Base-by-base conservation (phyloP, 1,139 yeast species). In the Suhomyces taliae region DNA sequence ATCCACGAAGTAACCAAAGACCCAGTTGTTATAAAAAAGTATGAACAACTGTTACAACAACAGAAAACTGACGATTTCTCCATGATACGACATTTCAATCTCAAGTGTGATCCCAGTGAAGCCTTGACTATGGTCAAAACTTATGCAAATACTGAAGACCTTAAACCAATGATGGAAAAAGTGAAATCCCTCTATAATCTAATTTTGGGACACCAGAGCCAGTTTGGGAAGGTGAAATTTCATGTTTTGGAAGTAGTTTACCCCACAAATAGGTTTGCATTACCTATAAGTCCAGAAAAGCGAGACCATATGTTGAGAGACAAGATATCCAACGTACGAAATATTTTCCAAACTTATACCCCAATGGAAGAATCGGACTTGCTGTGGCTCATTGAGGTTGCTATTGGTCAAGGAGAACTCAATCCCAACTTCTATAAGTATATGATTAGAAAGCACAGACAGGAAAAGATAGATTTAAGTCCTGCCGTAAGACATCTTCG, bases 161-260 rank as follows among this genome's bases (percentile, higher is more conserved):
- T 31, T 8, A 32, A 12, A n/a, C 12, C 40, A 3, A 35, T 62
- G 5, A 29, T 61, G 15, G 43, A 54, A 6, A 48, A 60, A 27
- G 54, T 61, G 2, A 14, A 41, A n/a, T 40, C 49, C 33, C 51
- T 63, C 8, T 64, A 69, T 53, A 34, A 43, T 6, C 70, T 71
- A 42, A 37, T 70, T 7, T 8, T 47, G 29, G 34, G 46, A 0
- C 53, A 65, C 44, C 63, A 61, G 31, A 34, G 43, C 7, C 41
- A 31, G 9, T 43, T 72, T 4, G 54, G 65, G 29, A 65, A 58
- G 8, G 39, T 59, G 6, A 64, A 71, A 45, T 45, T 70, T 1
- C 64, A 55, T 12, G 63, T 65, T 2, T 54, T 73, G 27, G 78
- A 72, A 43, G 73, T 67, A 7, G 34, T 62, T 2, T 72, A 68